Percentiles rank a stretch among this genome's conserved stretches.
Evolutionary conservation across 1,139 yeast genomes (phyloP).

Genomic region (Geotrichum carabidarum): DNA sequence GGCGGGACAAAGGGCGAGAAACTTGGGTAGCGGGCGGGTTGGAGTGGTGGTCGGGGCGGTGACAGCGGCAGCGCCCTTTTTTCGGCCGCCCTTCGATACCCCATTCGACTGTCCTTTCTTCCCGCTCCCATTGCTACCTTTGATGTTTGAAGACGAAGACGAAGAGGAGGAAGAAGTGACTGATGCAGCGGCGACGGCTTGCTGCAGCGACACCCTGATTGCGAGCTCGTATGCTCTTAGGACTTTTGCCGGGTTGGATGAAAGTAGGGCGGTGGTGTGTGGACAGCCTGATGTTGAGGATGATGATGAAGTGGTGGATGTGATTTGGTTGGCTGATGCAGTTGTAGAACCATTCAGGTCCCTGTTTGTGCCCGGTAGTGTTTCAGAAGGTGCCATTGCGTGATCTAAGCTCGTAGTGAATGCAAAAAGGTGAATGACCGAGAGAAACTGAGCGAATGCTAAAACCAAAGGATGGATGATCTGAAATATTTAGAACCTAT

Average conservation of each 20-base stretch:
- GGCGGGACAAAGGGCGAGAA: constrained; percentile 8
- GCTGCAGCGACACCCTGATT: constrained; percentile 22
- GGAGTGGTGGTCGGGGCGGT: background rate
- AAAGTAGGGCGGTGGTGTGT: constrained; percentile 6
- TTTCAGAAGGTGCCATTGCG: constrained; percentile 13
- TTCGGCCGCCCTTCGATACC: too few species aligned
- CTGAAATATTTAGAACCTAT: too few species aligned
- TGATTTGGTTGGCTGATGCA: background rate
- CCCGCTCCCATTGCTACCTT: background rate
- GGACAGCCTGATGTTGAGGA: constrained; percentile 5
- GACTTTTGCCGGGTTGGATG: constrained; percentile 7
- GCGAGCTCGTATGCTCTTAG: constrained; percentile 25
- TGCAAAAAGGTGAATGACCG: background rate
- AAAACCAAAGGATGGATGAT: background rate
- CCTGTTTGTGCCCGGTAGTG: constrained; percentile 14
- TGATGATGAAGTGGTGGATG: background rate
- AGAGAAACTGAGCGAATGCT: background rate
- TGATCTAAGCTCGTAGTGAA: too few species aligned
- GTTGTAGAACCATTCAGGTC: background rate
- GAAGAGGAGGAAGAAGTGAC: background rate
- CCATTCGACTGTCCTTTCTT: too few species aligned
- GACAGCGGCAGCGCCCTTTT: too few species aligned
- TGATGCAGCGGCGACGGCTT: constrained; percentile 8
- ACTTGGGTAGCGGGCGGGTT: background rate
- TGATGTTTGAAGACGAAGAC: background rate